Evolutionary conservation across 768 basidiomycete genomes (phyloP).

Genomic region (Crepidotus variabilis): DNA sequence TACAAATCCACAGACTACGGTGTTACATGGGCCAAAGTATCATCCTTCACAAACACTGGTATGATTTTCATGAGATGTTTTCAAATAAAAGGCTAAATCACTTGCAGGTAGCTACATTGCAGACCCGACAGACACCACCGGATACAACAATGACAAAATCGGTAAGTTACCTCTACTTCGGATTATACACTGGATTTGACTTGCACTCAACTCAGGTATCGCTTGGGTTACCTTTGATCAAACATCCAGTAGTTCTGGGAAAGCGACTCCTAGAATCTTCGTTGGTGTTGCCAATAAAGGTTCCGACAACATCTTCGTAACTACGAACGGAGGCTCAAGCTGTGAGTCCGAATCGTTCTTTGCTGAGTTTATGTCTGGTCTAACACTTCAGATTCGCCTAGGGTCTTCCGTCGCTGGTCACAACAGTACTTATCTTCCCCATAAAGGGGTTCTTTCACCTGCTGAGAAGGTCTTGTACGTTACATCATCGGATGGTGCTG

Average conservation of each 20-base stretch:
- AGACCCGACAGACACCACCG: slow-evolving; percentile 46
- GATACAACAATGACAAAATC: slow-evolving; percentile 38
- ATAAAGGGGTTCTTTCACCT: slow-evolving; percentile 64
- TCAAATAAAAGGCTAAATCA: not conserved
- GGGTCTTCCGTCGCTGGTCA: slow-evolving; percentile 58
- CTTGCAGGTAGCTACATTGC: slow-evolving; percentile 46
- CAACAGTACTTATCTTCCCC: slow-evolving; percentile 54
- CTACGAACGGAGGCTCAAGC: slow-evolving; percentile 51
- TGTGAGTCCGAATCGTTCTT: too few relatives aligned
- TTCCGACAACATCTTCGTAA: slow-evolving; percentile 51
- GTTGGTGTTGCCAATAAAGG: slow-evolving; percentile 62
- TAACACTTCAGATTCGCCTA: slow-evolving; percentile 15
- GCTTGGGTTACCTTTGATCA: slow-evolving; percentile 66
- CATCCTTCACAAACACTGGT: slow-evolving; percentile 57
- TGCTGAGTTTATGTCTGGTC: not conserved
- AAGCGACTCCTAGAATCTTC: slow-evolving; percentile 59
- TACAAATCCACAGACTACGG: slow-evolving; percentile 66
- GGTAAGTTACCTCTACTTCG: slow-evolving; percentile 17
- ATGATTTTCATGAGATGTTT: not conserved
- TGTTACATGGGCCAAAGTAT: slow-evolving; percentile 55
- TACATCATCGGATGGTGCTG: slow-evolving; percentile 59
- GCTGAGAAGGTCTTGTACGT: slow-evolving; percentile 55
- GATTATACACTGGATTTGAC: not conserved
- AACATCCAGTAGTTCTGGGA: slow-evolving; percentile 49
- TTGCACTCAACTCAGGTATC: slow-evolving; percentile 27